phyloP scores from a whole-genome alignment of 139 green algal genomes.

The Limnomonas spitsbergensis region DNA sequence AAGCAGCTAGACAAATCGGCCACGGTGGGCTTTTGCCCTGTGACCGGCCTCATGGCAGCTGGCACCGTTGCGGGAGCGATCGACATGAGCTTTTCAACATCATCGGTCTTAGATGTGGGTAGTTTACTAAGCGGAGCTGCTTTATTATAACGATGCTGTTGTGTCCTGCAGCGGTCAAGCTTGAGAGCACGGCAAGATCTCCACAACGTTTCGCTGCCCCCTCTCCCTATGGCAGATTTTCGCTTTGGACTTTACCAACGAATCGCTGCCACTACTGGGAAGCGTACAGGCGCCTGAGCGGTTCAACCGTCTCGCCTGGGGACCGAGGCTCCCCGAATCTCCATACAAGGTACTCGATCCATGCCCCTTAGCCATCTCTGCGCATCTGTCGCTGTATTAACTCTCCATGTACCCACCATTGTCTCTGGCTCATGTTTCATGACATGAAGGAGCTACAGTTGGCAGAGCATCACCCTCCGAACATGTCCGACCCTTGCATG shows the following conservation, averaged over 20 bases:
- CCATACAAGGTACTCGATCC: neutral
- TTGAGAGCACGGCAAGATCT: too few relatives aligned
- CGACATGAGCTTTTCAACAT: constrained; percentile 83
- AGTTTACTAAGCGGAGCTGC: neutral
- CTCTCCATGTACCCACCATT: too few relatives aligned
- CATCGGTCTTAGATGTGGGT: constrained; percentile 71
- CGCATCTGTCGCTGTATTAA: too few relatives aligned
- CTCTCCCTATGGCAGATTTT: too few relatives aligned
- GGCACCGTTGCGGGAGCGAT: constrained; percentile 89
- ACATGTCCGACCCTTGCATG: too few relatives aligned
- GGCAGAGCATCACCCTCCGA: too few relatives aligned
- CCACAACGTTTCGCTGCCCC: too few relatives aligned
- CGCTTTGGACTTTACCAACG: constrained; percentile 60
- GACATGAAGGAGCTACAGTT: too few relatives aligned
- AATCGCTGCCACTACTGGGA: constrained; percentile 51
- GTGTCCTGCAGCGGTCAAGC: too few relatives aligned
- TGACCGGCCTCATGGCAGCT: constrained; percentile 60
- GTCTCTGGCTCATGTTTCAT: too few relatives aligned
- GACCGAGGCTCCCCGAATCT: constrained; percentile 27
- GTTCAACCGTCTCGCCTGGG: constrained; percentile 88
- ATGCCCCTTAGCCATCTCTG: too few relatives aligned
- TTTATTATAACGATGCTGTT: neutral
- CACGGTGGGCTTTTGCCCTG: constrained; percentile 74
- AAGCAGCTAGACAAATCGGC: constrained; percentile 70
- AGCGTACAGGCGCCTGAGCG: constrained; percentile 73